Evolutionary conservation across 1,284 basidiomycete genomes (phyloP).

Genomic region (Caloboletus inedulis): DNA sequence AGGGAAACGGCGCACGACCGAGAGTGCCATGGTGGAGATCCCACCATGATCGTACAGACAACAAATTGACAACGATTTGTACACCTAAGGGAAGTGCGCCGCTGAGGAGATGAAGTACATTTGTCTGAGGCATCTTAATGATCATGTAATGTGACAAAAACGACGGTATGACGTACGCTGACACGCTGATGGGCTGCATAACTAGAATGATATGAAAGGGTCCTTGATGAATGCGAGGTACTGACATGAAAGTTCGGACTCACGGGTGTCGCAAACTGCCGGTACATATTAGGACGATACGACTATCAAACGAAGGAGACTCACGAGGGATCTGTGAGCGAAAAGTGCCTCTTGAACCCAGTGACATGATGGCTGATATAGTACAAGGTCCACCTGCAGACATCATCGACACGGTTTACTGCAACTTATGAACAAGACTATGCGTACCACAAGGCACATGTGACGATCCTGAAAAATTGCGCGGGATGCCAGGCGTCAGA

Average conservation of each 20-base stretch:
- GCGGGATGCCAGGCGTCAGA: background rate
- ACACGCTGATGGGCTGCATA: constrained; percentile 63
- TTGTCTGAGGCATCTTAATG: constrained; percentile 24
- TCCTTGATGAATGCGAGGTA: background rate
- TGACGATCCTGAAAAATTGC: constrained; percentile 25
- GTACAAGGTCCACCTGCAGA: constrained; percentile 39
- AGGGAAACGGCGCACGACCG: constrained; percentile 41
- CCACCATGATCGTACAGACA: constrained; percentile 61
- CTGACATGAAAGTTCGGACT: constrained; percentile 17
- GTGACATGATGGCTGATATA: constrained; percentile 49
- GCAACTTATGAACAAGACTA: background rate
- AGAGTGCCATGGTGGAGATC: constrained; percentile 66
- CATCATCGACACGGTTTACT: background rate
- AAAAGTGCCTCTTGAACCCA: constrained; percentile 72
- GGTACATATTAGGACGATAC: background rate
- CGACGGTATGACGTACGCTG: constrained; percentile 39
- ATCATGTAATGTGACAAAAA: background rate
- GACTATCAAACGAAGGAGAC: constrained; percentile 14
- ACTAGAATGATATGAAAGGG: constrained; percentile 29
- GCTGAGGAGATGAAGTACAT: constrained; percentile 46
- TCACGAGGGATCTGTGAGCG: constrained; percentile 56
- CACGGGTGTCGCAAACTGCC: constrained; percentile 41
- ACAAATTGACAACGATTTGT: constrained; percentile 48
- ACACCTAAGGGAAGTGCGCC: constrained; percentile 46
- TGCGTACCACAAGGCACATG: constrained; percentile 24